Evolutionary conservation across 306 rosid genomes (phyloP), one percentile per base, ranked within the genome.

Genomic region (Delonix regia): DNA sequence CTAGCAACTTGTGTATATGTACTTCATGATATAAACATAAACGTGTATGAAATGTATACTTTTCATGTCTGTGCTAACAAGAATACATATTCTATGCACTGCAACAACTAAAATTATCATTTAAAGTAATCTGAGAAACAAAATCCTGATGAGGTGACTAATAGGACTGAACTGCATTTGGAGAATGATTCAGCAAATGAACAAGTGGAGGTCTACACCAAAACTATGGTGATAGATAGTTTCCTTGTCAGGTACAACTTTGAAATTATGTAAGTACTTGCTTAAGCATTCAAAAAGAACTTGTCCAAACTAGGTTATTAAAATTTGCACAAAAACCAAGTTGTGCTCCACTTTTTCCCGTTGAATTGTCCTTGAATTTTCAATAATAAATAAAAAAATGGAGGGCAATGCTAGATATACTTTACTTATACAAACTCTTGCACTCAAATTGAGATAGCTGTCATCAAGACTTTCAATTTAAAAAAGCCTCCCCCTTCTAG

Each of bases 111-210:
- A 78, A 56, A 83, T 47, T 38, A 55, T 57, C 69, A 49, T 30
- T 57, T 7, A 22, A 25, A 16, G 59, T 24, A 44, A 55, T 49
- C 18, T 69, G 55, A 36, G 18, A 79, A 24, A 71, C 70, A 79
- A 33, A 57, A 76, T 67, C 70, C 19, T 30, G 2, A 64, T 60
- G 47, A 63, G 16, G 39, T 53, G 77, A 78, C 56, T 79, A 36
- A 24, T 41, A 41, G 28, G 51, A 76, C 44, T 56, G 24, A 52
- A 53, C 65, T 30, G 12, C 52, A 60, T 80, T 34, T 55, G 53
- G 27, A 72, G 65, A n/a, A 71, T 73, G 76, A 52, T 33, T 64
- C 22, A 42, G 71, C 25, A 70, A 83, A 45, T 36, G 55, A 79
- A 61, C 73, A 65, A 24, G 47, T 48, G 67, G 48, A 51, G 52